Evolutionary conservation across 257 asterid genomes (phyloP).

Genomic region (Lavandula angustifolia): DNA sequence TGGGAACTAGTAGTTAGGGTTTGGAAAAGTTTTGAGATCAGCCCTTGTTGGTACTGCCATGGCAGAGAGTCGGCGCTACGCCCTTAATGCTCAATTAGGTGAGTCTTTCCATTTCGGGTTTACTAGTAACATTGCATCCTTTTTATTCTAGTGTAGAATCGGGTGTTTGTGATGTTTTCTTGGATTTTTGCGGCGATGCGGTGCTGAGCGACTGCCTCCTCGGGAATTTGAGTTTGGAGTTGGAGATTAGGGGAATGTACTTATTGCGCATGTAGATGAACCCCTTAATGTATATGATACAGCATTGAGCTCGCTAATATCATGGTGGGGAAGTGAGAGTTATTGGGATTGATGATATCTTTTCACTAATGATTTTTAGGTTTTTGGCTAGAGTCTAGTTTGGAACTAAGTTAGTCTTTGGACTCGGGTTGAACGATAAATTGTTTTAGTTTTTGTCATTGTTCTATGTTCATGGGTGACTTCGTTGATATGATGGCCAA

Average conservation of each 20-base stretch:
- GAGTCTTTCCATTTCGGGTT: neutral
- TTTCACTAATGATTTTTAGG: neutral
- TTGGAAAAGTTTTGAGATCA: conserved; percentile 16
- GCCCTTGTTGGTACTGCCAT: conserved; percentile 30
- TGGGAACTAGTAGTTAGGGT: conserved; percentile 24
- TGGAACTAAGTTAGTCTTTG: neutral
- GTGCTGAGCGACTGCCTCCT: conserved; percentile 19
- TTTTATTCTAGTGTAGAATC: neutral
- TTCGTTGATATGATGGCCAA: neutral
- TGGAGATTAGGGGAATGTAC: conserved; percentile 17
- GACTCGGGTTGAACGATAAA: conserved; percentile 3
- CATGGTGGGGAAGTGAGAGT: conserved; percentile 18
- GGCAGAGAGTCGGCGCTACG: conserved; percentile 54
- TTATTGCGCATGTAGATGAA: neutral
- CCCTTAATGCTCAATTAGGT: conserved; percentile 66
- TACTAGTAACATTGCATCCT: neutral
- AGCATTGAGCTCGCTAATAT: conserved; percentile 6
- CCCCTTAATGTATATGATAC: neutral
- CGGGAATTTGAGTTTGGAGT: conserved; percentile 24
- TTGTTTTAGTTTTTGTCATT: neutral
- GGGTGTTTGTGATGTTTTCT: conserved; percentile 13
- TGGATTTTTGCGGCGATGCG: conserved; percentile 9
- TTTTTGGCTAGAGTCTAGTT: neutral
- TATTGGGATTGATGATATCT: conserved; percentile 4
- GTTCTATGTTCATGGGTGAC: conserved; percentile 9